A percentile compares a stretch with the other conserved stretches of the same genome.
These are phyloP conservation scores for Leccinellum rugosiceps DNA, from an alignment of 768 basidiomycete species.

Conservation along the genomic window DNA sequence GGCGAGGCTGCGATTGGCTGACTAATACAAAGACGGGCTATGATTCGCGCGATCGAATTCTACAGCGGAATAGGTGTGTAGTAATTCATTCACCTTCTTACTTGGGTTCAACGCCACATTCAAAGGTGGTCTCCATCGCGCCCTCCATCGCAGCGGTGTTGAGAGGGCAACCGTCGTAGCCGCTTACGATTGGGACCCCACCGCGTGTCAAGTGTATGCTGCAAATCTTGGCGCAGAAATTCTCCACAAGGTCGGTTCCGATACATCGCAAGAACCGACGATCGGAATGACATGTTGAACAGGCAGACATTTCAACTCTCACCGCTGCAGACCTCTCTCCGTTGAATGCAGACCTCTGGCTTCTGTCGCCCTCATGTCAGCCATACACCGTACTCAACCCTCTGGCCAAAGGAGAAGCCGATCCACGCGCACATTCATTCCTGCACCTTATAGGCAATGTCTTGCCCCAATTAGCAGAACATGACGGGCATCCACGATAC, in stretches of 20 bases:
- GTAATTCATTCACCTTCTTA: background rate
- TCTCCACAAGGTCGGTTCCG: conserved; percentile 35
- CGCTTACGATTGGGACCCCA: conserved; percentile 85
- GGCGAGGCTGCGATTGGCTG: conserved; percentile 19
- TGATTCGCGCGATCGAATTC: conserved; percentile 50
- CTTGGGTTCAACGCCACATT: conserved; percentile 1
- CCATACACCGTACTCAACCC: conserved; percentile 81
- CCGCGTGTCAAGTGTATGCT: conserved; percentile 65
- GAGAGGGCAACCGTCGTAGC: conserved; percentile 46
- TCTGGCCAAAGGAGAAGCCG: conserved; percentile 61
- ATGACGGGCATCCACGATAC: conserved; percentile 48
- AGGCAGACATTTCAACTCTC: conserved; percentile 63
- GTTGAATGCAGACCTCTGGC: conserved; percentile 63
- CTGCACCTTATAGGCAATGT: conserved; percentile 63
- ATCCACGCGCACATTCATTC: conserved; percentile 76
- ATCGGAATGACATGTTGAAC: conserved; percentile 4
- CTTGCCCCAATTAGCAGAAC: conserved; percentile 52
- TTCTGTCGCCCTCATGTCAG: conserved; percentile 80
- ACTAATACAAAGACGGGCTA: conserved; percentile 11
- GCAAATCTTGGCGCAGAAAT: conserved; percentile 52
- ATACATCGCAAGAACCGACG: background rate
- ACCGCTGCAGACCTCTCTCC: conserved; percentile 43
- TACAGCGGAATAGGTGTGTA: conserved; percentile 72
- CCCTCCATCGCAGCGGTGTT: conserved; percentile 51
- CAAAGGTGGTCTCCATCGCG: conserved; percentile 70